These are phyloP conservation scores for Neofusicoccum cordaticola DNA, from an alignment of 2,329 filamentous ascomycete species.

Conservation along the genomic window DNA sequence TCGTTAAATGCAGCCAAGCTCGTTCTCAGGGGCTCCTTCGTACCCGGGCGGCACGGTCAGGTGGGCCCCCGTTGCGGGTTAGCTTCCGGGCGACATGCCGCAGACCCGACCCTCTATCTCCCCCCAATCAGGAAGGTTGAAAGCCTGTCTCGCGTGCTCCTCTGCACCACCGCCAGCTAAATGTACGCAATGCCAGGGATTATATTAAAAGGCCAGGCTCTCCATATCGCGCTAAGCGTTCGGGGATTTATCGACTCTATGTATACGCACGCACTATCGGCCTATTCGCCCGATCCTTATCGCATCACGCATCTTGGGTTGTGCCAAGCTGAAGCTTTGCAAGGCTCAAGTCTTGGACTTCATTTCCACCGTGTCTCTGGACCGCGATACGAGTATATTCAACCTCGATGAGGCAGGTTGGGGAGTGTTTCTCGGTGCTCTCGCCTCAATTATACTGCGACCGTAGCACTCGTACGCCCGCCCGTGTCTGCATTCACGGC, in stretches of 20 bases:
- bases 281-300: background rate
- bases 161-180: background rate
- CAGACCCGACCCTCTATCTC: background rate
- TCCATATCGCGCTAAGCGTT: background rate
- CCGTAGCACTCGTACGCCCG: background rate
- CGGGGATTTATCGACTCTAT: background rate
- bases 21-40: too few relatives aligned
- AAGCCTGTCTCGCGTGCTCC: background rate
- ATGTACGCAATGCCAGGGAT: background rate
- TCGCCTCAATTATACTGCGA: background rate
- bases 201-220: background rate
- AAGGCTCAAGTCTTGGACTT: background rate
- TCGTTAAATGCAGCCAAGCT: too few relatives aligned
- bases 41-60: too few relatives aligned
- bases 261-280: background rate
- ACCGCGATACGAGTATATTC: background rate
- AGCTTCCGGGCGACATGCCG: background rate
- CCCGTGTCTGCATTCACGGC: background rate
- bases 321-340: background rate
- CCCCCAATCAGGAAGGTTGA: background rate
- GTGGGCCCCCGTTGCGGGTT: background rate
- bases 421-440: background rate
- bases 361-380: background rate
- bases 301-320: background rate
- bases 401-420: background rate